Conservation (phyloP, 192 early-diverging fungal species). For the Spizellomyces sp. region DNA sequence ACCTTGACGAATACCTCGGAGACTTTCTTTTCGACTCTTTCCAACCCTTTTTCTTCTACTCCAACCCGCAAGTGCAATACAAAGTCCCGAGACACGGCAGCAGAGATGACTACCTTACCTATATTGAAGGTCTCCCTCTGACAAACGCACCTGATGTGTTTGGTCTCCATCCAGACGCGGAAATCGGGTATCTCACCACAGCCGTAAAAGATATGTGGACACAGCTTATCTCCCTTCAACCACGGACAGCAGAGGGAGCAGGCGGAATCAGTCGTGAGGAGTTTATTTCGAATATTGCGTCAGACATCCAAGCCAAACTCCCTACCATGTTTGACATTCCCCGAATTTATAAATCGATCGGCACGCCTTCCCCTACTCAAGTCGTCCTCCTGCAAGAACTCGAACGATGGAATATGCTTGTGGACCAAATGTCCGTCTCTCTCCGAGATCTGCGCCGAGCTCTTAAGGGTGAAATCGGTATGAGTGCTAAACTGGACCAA, state of each 20-base stretch:
- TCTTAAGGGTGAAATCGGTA: constrained; percentile 67
- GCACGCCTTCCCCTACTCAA: constrained; percentile 59
- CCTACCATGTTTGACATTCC: constrained; percentile 57
- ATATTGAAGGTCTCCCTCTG: constrained; percentile 60
- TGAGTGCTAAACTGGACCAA: constrained; percentile 63
- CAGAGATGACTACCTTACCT: constrained; percentile 58
- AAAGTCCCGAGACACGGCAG: constrained; percentile 48
- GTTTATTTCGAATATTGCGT: constrained; percentile 62
- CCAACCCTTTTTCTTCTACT: constrained; percentile 65
- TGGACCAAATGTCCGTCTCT: constrained; percentile 54
- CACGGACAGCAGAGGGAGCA: constrained; percentile 56
- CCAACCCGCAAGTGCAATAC: constrained; percentile 54
- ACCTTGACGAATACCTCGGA: constrained; percentile 65
- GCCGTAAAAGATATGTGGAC: constrained; percentile 69
- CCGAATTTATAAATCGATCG: constrained; percentile 58
- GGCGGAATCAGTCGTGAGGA: constrained; percentile 67
- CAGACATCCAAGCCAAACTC: constrained; percentile 59
- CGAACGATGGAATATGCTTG: constrained; percentile 65
- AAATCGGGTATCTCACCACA: constrained; percentile 64
- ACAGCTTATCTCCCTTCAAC: constrained; percentile 62
- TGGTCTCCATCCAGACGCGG: constrained; percentile 66
- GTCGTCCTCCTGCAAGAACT: constrained; percentile 64
- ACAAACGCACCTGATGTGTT: constrained; percentile 67
- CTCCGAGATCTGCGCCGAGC: constrained; percentile 56
- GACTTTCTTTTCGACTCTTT: constrained; percentile 66